Percentiles rank a stretch among this genome's conserved stretches.
phyloP scores from a whole-genome alignment of 106 monocot genomes.

The Acorus gramineus region DNA sequence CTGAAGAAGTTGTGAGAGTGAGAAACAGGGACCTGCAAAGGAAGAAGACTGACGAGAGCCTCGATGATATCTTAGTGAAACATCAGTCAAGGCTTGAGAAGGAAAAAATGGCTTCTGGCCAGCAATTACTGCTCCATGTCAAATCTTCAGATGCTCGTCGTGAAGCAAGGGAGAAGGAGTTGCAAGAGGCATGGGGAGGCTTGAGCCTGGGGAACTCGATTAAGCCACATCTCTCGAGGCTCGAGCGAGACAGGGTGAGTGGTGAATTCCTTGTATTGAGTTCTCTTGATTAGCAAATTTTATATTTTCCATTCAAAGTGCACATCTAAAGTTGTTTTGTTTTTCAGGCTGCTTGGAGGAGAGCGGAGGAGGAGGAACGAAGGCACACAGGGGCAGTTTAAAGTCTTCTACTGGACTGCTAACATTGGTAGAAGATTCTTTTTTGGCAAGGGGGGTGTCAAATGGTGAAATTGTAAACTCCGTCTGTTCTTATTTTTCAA shows the following conservation, averaged over 20 bases:
- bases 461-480: too few relatives aligned
- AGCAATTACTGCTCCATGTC: conserved; percentile 9
- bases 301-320: too few relatives aligned
- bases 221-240: conserved; percentile 57
- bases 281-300: too few relatives aligned
- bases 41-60: too few relatives aligned
- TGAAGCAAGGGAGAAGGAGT: conserved; percentile 54
- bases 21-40: too few relatives aligned
- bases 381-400: conserved; percentile 6
- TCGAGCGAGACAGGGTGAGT: conserved; percentile 64
- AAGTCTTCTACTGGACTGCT: too few relatives aligned
- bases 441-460: too few relatives aligned
- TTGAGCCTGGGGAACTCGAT: conserved; percentile 74
- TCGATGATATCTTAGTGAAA: too few relatives aligned
- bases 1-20: too few relatives aligned
- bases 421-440: too few relatives aligned
- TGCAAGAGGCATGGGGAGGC: conserved; percentile 89
- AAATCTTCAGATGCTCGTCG: conserved; percentile 25
- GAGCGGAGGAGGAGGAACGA: conserved; percentile 56
- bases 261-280: not conserved
- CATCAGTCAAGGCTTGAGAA: conserved; percentile 29
- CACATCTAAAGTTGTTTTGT: not conserved
- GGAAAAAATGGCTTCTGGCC: conserved; percentile 28
- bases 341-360: conserved; percentile 82
- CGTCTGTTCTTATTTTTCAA: too few relatives aligned